These are phyloP conservation scores for Barnettozyma populi DNA, from an alignment of 805 yeast genomes.

Conservation along the genomic window DNA sequence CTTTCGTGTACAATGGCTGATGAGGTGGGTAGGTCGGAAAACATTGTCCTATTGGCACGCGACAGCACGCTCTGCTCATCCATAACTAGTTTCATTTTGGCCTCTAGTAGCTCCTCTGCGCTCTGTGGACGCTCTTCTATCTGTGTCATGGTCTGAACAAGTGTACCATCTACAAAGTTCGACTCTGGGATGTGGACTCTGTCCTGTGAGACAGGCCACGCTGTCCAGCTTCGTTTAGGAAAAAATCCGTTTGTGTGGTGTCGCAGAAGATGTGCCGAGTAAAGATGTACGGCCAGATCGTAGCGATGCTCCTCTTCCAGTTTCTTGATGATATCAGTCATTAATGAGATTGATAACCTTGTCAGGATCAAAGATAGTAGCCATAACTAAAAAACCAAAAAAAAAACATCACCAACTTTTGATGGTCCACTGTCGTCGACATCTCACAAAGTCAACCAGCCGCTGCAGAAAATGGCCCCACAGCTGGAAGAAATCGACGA, in stretches of 20 bases:
- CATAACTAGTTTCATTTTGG: background rate
- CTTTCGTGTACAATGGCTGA: background rate
- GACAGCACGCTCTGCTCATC: background rate
- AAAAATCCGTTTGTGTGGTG: constrained; percentile 23
- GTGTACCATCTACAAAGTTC: background rate
- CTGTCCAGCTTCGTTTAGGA: constrained; percentile 41
- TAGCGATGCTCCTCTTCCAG: constrained; percentile 45
- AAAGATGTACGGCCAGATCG: constrained; percentile 63
- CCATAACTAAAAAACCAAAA: background rate
- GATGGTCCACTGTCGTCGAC: background rate
- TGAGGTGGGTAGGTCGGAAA: background rate
- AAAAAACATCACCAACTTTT: background rate
- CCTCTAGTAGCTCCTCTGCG: background rate
- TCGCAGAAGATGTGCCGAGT: constrained; percentile 45
- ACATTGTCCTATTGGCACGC: background rate
- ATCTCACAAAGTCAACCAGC: background rate
- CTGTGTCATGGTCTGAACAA: background rate
- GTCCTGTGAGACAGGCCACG: constrained; percentile 50
- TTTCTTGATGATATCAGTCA: constrained; percentile 19
- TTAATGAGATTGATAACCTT: background rate
- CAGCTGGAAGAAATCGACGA: constrained; percentile 74
- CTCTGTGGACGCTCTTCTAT: background rate
- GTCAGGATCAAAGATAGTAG: background rate
- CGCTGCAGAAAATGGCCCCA: constrained; percentile 43
- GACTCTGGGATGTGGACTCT: constrained; percentile 28